Conservation (phyloP, 2,329 filamentous ascomycete genomes). For the Plenodomus tracheiphilus region DNA sequence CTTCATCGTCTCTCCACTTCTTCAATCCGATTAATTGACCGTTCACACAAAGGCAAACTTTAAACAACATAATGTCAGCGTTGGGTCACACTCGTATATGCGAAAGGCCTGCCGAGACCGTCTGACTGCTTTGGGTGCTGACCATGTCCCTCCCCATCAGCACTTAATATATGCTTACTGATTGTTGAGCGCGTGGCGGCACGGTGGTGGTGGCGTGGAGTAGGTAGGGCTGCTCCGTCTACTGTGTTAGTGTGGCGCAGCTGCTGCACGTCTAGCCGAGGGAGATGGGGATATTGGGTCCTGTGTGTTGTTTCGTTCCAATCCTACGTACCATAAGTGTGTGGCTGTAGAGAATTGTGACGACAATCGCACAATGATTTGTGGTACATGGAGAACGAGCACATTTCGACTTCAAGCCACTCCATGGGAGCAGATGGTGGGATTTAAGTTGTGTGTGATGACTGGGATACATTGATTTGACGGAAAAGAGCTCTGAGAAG, state of each 20-base stretch:
- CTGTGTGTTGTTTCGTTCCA: background rate
- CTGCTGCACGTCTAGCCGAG: background rate
- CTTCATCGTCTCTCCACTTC: constrained; percentile 19
- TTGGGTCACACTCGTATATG: constrained; percentile 9
- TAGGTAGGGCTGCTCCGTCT: constrained; percentile 2
- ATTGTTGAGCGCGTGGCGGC: constrained; percentile 4
- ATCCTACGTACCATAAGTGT: background rate
- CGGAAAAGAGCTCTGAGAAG: no score
- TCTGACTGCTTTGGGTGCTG: constrained; percentile 30
- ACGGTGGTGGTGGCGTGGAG: constrained; percentile 10
- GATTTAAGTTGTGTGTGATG: no score
- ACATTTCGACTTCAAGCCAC: no score
- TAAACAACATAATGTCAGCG: constrained; percentile 1
- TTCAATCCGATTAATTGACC: background rate
- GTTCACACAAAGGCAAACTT: constrained; percentile 19
- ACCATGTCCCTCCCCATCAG: constrained; percentile 16
- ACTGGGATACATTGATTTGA: no score
- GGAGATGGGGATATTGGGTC: constrained; percentile 1
- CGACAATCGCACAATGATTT: no score
- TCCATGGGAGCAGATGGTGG: no score
- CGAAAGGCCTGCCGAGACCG: constrained; percentile 10
- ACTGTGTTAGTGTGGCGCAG: constrained; percentile 11
- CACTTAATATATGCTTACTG: constrained; percentile 9
- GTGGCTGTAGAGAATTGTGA: no score
- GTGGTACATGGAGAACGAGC: no score